A percentile compares a stretch with the other conserved stretches of the same genome.
phyloP scores from a whole-genome alignment of 148 eudicot species.

The Tetragonia tetragonoides region DNA sequence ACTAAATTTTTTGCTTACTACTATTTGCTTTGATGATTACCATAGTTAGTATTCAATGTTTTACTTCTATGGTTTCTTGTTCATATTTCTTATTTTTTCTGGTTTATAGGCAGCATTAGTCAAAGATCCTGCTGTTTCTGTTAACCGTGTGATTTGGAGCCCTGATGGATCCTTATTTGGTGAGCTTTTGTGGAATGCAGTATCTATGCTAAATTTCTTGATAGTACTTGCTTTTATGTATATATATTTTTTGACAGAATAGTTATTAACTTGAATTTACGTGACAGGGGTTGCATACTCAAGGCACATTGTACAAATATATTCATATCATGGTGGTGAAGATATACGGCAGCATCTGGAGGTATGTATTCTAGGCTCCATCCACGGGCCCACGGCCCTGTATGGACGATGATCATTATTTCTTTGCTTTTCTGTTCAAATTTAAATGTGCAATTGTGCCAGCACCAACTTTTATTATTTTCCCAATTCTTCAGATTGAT shows the following conservation, averaged over 20 bases:
- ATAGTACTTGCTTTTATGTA: neutral
- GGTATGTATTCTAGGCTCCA: constrained; percentile 37
- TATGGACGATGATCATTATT: neutral
- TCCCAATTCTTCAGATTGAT: constrained; percentile 56
- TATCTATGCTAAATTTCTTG: neutral
- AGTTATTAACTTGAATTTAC: neutral
- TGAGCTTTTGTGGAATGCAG: constrained; percentile 30
- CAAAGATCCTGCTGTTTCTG: constrained; percentile 75
- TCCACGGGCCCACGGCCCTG: neutral
- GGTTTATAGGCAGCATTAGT: constrained; percentile 59
- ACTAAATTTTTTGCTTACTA: neutral
- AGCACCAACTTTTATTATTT: neutral
- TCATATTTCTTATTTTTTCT: constrained; percentile 11
- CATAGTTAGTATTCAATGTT: neutral
- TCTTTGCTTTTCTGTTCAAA: neutral
- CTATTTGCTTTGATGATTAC: neutral
- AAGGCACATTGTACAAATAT: constrained; percentile 73
- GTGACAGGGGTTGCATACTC: constrained; percentile 85
- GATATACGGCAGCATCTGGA: constrained; percentile 71
- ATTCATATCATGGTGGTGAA: constrained; percentile 60
- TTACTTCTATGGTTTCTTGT: neutral
- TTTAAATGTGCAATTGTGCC: neutral
- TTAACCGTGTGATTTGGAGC: constrained; percentile 92
- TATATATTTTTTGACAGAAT: neutral
- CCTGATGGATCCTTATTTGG: constrained; percentile 89